phyloP scores from a whole-genome alignment of 129 eudicot genomes.

The Tagetes patula region DNA sequence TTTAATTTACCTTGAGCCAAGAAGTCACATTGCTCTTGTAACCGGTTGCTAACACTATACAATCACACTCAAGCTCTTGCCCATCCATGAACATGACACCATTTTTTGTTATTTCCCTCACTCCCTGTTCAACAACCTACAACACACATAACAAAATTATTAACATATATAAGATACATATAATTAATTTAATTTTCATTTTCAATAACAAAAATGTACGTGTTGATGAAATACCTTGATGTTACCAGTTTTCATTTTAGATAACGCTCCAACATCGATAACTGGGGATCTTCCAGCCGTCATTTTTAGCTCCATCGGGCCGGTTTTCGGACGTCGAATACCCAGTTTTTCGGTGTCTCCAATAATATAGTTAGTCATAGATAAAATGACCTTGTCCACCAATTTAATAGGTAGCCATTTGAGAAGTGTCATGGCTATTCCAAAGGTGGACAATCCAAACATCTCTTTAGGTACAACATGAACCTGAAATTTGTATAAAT shows the following conservation, averaged over 20 bases:
- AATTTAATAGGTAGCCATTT: constrained; percentile 52
- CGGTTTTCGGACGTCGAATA: constrained; percentile 46
- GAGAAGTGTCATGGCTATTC: constrained; percentile 46
- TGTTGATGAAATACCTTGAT: constrained; percentile 31
- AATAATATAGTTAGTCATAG: constrained; percentile 33
- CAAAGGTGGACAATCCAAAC: constrained; percentile 59
- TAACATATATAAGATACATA: background rate
- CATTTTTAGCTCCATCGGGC: constrained; percentile 56
- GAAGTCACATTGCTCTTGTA: constrained; percentile 77
- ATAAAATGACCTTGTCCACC: constrained; percentile 48
- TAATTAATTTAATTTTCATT: background rate
- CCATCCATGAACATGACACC: constrained; percentile 74
- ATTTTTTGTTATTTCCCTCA: constrained; percentile 58
- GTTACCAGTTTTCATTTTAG: constrained; percentile 42
- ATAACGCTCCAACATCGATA: constrained; percentile 48
- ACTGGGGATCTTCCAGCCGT: constrained; percentile 49
- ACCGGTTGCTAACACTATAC: constrained; percentile 73
- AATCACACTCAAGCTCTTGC: constrained; percentile 63
- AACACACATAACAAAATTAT: background rate
- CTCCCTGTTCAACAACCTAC: constrained; percentile 39
- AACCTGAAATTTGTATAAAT: constrained; percentile 28
- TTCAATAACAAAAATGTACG: background rate
- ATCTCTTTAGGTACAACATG: constrained; percentile 60
- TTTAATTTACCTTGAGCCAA: constrained; percentile 69
- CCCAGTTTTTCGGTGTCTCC: constrained; percentile 45